Evolutionary conservation across 225 moss, liverwort and hornwort species (phyloP).

Genomic region (Straminergon stramineum): DNA sequence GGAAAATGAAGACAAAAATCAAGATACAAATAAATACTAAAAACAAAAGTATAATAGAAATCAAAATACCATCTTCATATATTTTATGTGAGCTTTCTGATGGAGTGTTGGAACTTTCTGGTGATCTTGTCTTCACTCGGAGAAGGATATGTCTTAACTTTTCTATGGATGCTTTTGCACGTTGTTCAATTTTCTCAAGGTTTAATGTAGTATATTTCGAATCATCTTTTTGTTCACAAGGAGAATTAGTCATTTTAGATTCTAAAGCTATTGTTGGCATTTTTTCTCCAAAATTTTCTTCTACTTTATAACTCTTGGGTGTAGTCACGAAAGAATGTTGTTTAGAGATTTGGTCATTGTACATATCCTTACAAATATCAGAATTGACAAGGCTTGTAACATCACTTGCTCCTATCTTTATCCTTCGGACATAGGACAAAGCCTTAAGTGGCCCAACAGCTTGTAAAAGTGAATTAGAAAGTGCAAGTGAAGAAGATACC

Average conservation of each 20-base stretch:
- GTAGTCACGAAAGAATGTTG: not conserved
- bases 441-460: not conserved
- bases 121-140: conserved; percentile 34
- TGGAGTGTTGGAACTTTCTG: not conserved
- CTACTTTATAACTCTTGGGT: not conserved
- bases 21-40: not conserved
- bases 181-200: conserved; percentile 40
- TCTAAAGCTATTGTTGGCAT: not conserved
- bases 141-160: conserved; percentile 59
- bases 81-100: not conserved
- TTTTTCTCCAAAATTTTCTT: not conserved
- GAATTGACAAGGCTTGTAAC: not conserved
- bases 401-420: not conserved
- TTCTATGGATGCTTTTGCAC: conserved; percentile 52
- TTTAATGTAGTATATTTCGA: conserved; percentile 7
- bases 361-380: not conserved
- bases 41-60: not conserved
- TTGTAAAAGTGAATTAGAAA: conserved; percentile 20
- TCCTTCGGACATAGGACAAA: not conserved
- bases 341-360: not conserved
- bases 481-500: conserved; percentile 20
- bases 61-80: conserved; percentile 25
- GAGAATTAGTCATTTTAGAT: not conserved
- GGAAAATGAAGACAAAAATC: not conserved
- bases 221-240: not conserved